Conservation (phyloP, 1,284 basidiomycete genomes). For the Tranzscheliella williamsii region DNA sequence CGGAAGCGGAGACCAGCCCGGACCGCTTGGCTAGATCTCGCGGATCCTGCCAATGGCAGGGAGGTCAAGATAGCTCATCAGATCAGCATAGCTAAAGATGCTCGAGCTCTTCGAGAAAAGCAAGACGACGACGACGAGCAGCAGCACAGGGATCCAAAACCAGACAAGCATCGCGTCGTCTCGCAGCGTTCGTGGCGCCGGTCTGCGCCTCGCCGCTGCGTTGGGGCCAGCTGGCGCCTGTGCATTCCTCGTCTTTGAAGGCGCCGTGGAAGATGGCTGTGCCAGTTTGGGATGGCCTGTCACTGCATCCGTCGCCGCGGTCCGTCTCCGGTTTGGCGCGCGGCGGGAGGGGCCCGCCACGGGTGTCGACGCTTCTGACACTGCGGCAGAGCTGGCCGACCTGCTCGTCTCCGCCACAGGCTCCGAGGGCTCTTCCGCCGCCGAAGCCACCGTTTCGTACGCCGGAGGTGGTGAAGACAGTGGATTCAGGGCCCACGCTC, state of each 20-base stretch:
- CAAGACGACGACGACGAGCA: conserved; percentile 60
- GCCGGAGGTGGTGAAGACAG: conserved; percentile 45
- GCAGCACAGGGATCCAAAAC: conserved; percentile 90
- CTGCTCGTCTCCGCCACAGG: conserved; percentile 6
- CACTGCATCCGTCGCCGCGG: not conserved
- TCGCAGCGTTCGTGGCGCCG: conserved; percentile 7
- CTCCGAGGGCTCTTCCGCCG: not conserved
- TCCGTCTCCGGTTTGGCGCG: conserved; percentile 9
- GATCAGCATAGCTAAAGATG: conserved; percentile 47
- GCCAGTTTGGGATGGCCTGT: too few species aligned
- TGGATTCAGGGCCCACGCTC: conserved; percentile 42
- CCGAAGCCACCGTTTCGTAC: conserved; percentile 40
- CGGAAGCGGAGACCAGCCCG: too few species aligned
- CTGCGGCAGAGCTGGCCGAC: not conserved
- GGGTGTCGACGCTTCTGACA: conserved; percentile 3
- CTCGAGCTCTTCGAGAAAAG: conserved; percentile 47
- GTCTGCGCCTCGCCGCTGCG: conserved; percentile 1
- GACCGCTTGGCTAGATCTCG: conserved; percentile 2
- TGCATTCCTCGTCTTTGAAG: not conserved
- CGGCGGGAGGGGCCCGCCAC: conserved; percentile 26
- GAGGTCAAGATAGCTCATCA: conserved; percentile 47
- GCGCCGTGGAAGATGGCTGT: not conserved
- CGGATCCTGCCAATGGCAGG: conserved; percentile 26
- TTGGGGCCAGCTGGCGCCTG: not conserved
- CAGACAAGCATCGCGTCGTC: conserved; percentile 89